Evolutionary conservation across 1,284 basidiomycete genomes (phyloP).

Genomic region (Cutaneotrichosporon spelunceum): DNA sequence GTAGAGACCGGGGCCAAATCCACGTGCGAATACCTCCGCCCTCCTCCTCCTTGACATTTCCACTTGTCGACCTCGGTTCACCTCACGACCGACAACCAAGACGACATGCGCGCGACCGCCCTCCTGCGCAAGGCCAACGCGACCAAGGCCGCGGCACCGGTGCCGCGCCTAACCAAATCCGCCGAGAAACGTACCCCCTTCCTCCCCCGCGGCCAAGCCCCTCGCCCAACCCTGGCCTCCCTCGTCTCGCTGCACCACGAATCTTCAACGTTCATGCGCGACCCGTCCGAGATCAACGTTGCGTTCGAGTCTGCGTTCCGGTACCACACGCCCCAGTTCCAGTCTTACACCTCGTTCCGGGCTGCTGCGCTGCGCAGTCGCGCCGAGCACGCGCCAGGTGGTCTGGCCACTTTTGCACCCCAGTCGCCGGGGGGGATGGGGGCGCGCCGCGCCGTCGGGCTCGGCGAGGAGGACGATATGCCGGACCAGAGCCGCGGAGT

Average conservation of each 20-base stretch:
- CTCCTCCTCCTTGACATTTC: background rate
- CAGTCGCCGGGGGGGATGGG: constrained; percentile 12
- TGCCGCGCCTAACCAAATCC: background rate
- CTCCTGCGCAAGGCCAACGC: background rate
- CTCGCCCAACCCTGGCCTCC: constrained; percentile 29
- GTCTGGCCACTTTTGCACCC: constrained; percentile 21
- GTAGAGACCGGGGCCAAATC: background rate
- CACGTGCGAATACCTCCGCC: background rate
- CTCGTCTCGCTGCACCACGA: constrained; percentile 46
- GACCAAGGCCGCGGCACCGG: too few species aligned
- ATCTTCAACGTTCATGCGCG: constrained; percentile 43
- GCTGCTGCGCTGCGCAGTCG: background rate
- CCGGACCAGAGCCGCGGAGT: constrained; percentile 9
- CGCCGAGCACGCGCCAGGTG: constrained; percentile 12
- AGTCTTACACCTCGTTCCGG: constrained; percentile 15
- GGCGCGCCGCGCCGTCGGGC: constrained; percentile 12
- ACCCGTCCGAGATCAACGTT: constrained; percentile 29
- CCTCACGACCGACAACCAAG: background rate
- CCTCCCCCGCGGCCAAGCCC: constrained; percentile 25
- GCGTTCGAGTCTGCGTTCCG: constrained; percentile 41
- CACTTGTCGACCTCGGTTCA: background rate
- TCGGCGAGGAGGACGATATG: constrained; percentile 3
- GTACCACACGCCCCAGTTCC: constrained; percentile 22
- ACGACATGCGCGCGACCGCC: background rate
- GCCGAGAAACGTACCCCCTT: constrained; percentile 1